Evolutionary conservation across 108 stramenopile genomes (phyloP).

Genomic region (Cyclotella cryptica): DNA sequence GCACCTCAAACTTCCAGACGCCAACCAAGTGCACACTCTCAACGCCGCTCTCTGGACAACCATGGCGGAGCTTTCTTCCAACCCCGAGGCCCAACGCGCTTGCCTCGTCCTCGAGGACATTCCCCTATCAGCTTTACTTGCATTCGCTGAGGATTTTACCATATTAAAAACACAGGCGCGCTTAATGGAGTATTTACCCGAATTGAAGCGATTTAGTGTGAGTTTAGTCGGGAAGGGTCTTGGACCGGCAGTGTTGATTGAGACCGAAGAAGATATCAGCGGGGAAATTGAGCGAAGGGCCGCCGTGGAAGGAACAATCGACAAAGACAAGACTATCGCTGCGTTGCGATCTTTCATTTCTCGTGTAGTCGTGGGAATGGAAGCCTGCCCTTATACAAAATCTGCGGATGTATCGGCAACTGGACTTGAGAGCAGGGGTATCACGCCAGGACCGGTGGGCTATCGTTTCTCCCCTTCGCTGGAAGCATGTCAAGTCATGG

Average conservation of each 20-base stretch:
- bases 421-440: slow-evolving; percentile 49
- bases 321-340: slow-evolving; percentile 55
- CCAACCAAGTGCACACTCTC: slow-evolving; percentile 66
- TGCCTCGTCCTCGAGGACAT: slow-evolving; percentile 80
- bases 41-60: slow-evolving; percentile 87
- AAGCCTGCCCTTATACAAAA: slow-evolving; percentile 60
- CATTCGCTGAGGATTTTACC: slow-evolving; percentile 77
- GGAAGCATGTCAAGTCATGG: slow-evolving; percentile 60
- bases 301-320: slow-evolving; percentile 27
- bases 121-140: slow-evolving; percentile 59
- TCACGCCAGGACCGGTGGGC: slow-evolving; percentile 57
- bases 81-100: slow-evolving; percentile 51
- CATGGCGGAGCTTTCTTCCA: slow-evolving; percentile 70
- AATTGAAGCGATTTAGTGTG: slow-evolving; percentile 68
- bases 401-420: slow-evolving; percentile 47
- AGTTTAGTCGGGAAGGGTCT: slow-evolving; percentile 76
- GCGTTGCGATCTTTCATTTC: slow-evolving; percentile 72
- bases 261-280: slow-evolving; percentile 48
- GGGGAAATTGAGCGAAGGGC: slow-evolving; percentile 31
- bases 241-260: slow-evolving; percentile 80
- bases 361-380: slow-evolving; percentile 59
- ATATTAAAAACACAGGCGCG: slow-evolving; percentile 62
- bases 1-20: slow-evolving; percentile 29
- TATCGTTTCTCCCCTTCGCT: slow-evolving; percentile 60
- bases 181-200: slow-evolving; percentile 66